Base-by-base conservation (phyloP, 1,284 basidiomycete species). In the Trichosporon sp. region DNA sequence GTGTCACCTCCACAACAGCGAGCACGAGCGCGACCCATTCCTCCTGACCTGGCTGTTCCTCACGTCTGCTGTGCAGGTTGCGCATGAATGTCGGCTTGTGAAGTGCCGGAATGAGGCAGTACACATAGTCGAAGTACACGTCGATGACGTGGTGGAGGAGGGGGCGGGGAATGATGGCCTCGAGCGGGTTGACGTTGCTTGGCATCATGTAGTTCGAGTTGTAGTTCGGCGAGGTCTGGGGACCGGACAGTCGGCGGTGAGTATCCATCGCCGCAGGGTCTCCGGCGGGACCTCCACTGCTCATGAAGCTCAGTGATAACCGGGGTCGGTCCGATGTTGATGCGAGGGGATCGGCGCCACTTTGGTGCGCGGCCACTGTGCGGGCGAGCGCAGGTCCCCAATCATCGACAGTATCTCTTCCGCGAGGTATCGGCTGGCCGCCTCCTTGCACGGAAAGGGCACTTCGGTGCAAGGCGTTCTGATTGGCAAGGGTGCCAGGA, bases 61-160 rank as follows among this genome's bases (percentile, higher is more conserved):
- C 93, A 71, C 91, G 84, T 63, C 88, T 88, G 0, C 88, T 86
- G 73, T 90, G 89, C 40, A 95, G 86, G 83, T 93, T 92, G 26
- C 91, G 90, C 90, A 93, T 91, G 80, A 94, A 94, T 0, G 91
- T 91, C 48, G 92, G 92, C 48, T 80, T 79, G 73, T 84, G 84
- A 14, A 84, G 71, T 51, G 73, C 76, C 4, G 92, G 93, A 7
- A 91, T 92, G 65, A 94, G 76, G 37, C 92, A 91, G 81, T 93
- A 93, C 63, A 94, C 91, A 79, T 92, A 94, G 82, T 94, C 92
- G 80, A 94, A 94, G 85, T 92, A 94, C 26, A 94, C 87, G 38
- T 90, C 88, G 74, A 94, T 90, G 76, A 94, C 91, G 73, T 74
- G 78, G 46, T 74, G 71, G 10, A 83, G 74, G 14, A 80, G 63